Evolutionary conservation across 768 basidiomycete genomes (phyloP).

Genomic region (Pleurotus pulmonarius): DNA sequence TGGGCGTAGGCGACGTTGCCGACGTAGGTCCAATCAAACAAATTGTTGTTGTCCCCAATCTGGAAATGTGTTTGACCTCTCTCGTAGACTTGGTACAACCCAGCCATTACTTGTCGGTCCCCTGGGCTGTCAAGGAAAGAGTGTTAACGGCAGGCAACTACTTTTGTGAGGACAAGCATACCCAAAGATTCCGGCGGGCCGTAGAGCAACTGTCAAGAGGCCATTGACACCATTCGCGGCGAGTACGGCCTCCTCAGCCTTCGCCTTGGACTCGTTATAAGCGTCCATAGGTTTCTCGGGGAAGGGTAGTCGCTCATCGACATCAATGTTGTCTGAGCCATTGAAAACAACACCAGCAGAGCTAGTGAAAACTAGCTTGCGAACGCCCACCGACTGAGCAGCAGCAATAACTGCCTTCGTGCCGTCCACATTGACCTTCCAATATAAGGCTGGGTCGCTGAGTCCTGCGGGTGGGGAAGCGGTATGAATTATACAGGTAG

Average conservation of each 20-base stretch:
- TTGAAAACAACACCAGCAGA: conserved; percentile 91
- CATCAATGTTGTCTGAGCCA: conserved; percentile 73
- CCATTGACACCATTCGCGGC: conserved; percentile 83
- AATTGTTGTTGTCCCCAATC: conserved; percentile 88
- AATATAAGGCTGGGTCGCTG: conserved; percentile 69
- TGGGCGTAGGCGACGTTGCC: conserved; percentile 94
- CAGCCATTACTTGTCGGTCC: conserved; percentile 81
- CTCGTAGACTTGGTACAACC: conserved; percentile 76
- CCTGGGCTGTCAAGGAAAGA: conserved; percentile 59
- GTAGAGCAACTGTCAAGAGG: conserved; percentile 82
- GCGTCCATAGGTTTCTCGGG: conserved; percentile 79
- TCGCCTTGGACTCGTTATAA: conserved; percentile 92
- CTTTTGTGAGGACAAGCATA: conserved; percentile 29
- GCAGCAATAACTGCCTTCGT: conserved; percentile 83
- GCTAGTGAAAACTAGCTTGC: conserved; percentile 91
- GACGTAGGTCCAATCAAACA: conserved; percentile 97
- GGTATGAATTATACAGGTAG: conserved; percentile 94
- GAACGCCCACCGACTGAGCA: conserved; percentile 66
- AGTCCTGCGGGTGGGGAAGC: conserved; percentile 75
- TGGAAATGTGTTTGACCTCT: conserved; percentile 87
- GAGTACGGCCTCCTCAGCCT: conserved; percentile 81
- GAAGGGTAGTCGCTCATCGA: conserved; percentile 81
- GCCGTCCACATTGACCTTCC: conserved; percentile 92
- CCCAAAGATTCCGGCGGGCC: conserved; percentile 97
- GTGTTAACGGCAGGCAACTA: neutral